phyloP scores from a whole-genome alignment of 176 grass and related monocot species.

The Pharus latifolius region DNA sequence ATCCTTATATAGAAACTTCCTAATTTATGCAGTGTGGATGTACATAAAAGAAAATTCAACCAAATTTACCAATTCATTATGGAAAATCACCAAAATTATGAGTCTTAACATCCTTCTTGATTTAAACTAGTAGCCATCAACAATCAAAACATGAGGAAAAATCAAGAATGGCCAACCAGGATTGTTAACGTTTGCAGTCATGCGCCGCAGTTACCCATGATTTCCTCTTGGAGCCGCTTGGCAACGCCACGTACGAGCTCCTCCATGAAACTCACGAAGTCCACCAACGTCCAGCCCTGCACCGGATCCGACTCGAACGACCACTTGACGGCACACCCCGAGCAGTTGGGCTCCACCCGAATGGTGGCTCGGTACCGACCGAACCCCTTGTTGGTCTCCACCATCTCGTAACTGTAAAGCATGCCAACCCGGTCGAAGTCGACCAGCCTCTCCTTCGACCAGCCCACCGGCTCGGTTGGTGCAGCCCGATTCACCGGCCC shows the following conservation, averaged over 20 bases:
- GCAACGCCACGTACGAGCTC: constrained; percentile 53
- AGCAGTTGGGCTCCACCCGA: constrained; percentile 20
- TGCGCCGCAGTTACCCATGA: too few relatives aligned
- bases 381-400: constrained; percentile 80
- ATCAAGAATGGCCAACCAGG: neutral
- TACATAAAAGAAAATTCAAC: too few relatives aligned
- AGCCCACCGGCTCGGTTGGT: constrained; percentile 20
- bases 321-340: constrained; percentile 52
- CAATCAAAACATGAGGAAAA: too few relatives aligned
- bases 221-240: constrained; percentile 38
- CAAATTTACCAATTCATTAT: too few relatives aligned
- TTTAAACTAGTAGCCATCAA: too few relatives aligned
- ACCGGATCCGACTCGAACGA: constrained; percentile 57
- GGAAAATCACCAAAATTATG: too few relatives aligned
- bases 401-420: constrained; percentile 59
- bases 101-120: too few relatives aligned
- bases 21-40: too few relatives aligned
- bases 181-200: neutral
- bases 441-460: constrained; percentile 63
- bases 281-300: constrained; percentile 35
- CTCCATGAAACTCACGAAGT: constrained; percentile 38
- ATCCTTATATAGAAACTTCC: too few relatives aligned
- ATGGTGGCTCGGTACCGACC: constrained; percentile 53
- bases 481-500: constrained; percentile 43
- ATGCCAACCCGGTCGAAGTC: constrained; percentile 24